Evolutionary conservation across 2,329 filamentous ascomycete genomes (phyloP).

Genomic region (Fusarium paranaense): DNA sequence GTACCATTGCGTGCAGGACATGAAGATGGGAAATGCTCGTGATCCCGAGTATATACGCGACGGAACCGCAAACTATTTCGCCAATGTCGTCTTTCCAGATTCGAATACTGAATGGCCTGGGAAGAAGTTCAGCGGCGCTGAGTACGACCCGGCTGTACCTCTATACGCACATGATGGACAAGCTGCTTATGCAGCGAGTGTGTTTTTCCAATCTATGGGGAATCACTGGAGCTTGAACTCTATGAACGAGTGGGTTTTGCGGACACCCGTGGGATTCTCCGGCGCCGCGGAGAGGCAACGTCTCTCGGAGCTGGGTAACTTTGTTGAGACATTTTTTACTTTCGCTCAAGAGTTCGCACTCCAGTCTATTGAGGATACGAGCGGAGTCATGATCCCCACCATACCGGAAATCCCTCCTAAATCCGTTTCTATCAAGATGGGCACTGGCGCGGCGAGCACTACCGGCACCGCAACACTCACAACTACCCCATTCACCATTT

Average conservation of each 20-base stretch:
- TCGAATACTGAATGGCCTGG: constrained; percentile 24
- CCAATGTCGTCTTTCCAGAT: constrained; percentile 22
- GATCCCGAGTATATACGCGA: constrained; percentile 13
- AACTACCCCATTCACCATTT: constrained; percentile 16
- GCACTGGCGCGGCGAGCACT: constrained; percentile 5
- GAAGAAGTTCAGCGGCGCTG: not conserved
- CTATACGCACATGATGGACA: constrained; percentile 17
- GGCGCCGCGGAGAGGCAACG: not conserved
- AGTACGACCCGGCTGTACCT: constrained; percentile 19
- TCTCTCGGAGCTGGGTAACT: constrained; percentile 1
- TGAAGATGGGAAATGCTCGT: not conserved
- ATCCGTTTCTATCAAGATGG: not conserved
- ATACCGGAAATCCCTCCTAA: not conserved
- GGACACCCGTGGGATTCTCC: not conserved
- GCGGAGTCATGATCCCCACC: not conserved
- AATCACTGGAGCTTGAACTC: not conserved
- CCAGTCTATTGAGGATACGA: constrained; percentile 19
- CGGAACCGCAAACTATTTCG: constrained; percentile 31
- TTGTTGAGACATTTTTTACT: constrained; percentile 5
- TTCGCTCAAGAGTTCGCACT: constrained; percentile 19
- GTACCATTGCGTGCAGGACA: constrained; percentile 28
- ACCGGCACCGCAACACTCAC: constrained; percentile 11
- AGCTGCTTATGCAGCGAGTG: constrained; percentile 5
- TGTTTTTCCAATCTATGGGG: constrained; percentile 24
- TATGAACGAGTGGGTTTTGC: constrained; percentile 14